Conservation (phyloP, 306 rosid species). For the Inga oerstediana region DNA sequence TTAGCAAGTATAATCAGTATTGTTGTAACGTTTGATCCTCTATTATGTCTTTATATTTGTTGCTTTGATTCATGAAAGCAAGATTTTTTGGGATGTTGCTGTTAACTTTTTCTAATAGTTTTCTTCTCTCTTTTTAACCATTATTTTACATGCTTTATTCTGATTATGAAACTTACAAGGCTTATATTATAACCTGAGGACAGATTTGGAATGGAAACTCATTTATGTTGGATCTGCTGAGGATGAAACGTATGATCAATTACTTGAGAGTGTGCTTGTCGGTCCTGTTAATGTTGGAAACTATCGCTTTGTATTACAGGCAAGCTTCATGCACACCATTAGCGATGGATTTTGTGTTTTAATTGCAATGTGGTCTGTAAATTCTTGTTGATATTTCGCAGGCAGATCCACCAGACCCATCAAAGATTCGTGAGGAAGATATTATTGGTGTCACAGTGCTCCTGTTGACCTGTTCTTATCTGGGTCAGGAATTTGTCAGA, state of each 20-base stretch:
- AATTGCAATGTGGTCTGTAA: slow-evolving; percentile 12
- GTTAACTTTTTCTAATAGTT: neutral
- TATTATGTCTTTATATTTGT: neutral
- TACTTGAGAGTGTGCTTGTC: slow-evolving; percentile 88
- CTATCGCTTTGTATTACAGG: slow-evolving; percentile 88
- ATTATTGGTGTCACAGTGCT: slow-evolving; percentile 86
- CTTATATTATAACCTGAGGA: slow-evolving; percentile 8
- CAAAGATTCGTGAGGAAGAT: slow-evolving; percentile 93
- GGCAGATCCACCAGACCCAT: slow-evolving; percentile 96
- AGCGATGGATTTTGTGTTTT: slow-evolving; percentile 1
- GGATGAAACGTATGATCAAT: slow-evolving; percentile 91
- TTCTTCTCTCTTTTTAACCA: neutral
- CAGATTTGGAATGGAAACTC: slow-evolving; percentile 97
- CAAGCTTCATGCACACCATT: slow-evolving; percentile 23
- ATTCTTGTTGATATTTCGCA: slow-evolving; percentile 31
- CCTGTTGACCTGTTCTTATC: slow-evolving; percentile 81
- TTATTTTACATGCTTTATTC: neutral
- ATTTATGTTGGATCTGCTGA: slow-evolving; percentile 92
- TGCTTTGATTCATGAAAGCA: neutral
- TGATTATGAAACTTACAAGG: slow-evolving; percentile 11
- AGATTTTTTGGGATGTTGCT: slow-evolving; percentile 1
- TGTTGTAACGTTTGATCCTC: neutral
- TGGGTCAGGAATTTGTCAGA: slow-evolving; percentile 84
- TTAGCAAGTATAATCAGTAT: neutral
- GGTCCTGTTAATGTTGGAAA: slow-evolving; percentile 95